phyloP scores from a whole-genome alignment of 495 filamentous ascomycete genomes.

The Penicillium alfredii region DNA sequence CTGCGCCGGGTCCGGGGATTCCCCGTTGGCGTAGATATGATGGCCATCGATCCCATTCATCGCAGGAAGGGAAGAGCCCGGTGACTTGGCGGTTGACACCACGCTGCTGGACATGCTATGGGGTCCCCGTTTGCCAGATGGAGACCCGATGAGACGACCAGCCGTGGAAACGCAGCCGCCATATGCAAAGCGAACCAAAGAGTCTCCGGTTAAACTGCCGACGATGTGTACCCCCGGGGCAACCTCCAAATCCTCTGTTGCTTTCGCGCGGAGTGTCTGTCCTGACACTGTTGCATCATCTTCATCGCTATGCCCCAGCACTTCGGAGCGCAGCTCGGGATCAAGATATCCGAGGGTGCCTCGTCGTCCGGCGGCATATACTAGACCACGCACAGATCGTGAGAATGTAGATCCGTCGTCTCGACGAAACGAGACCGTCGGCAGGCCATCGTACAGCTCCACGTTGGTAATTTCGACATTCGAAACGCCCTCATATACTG shows the following conservation, averaged over 20 bases:
- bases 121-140: conserved; percentile 11
- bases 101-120: conserved; percentile 16
- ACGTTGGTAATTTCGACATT: conserved; percentile 50
- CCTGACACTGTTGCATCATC: conserved; percentile 42
- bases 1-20: conserved; percentile 8
- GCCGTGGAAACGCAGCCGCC: conserved; percentile 57
- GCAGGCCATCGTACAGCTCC: conserved; percentile 24
- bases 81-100: conserved; percentile 12
- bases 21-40: conserved; percentile 20
- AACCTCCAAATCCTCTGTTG: conserved; percentile 49
- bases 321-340: conserved; percentile 42
- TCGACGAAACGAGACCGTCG: conserved; percentile 42
- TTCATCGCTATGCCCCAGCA: conserved; percentile 30
- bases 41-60: conserved; percentile 43
- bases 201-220: conserved; percentile 60
- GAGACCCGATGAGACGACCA: conserved; percentile 46
- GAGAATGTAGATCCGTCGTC: conserved; percentile 41
- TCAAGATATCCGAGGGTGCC: conserved; percentile 53
- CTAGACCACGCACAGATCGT: conserved; percentile 43
- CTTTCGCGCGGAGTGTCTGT: conserved; percentile 51
- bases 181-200: conserved; percentile 57
- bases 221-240: conserved; percentile 52
- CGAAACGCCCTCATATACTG: conserved; percentile 52
- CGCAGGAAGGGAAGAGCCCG: conserved; percentile 23
- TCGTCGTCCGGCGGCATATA: conserved; percentile 58